Evolutionary conservation across 257 asterid genomes (phyloP).

Genomic region (Fraxinus pennsylvanica): DNA sequence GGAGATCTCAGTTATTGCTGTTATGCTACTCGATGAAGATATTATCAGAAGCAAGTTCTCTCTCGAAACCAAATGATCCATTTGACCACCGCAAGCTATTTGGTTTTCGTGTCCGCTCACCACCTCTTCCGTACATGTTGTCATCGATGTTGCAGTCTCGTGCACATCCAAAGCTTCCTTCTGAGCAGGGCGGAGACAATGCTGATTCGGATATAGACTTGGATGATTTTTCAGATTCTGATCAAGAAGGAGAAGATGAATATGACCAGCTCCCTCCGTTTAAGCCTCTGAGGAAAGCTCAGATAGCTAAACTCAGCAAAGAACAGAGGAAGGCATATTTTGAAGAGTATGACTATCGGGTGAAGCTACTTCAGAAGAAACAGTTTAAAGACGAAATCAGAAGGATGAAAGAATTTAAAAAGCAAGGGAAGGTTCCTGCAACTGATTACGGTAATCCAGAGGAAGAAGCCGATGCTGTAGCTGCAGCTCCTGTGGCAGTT

Average conservation of each 20-base stretch:
- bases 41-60: constrained; percentile 67
- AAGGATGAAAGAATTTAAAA: constrained; percentile 72
- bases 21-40: constrained; percentile 85
- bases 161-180: constrained; percentile 81
- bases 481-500: constrained; percentile 90
- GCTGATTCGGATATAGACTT: constrained; percentile 85
- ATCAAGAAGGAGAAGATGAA: constrained; percentile 85
- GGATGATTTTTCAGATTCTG: constrained; percentile 80
- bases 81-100: constrained; percentile 77
- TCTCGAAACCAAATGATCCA: constrained; percentile 74
- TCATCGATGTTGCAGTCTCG: constrained; percentile 95
- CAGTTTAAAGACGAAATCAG: constrained; percentile 85
- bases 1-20: constrained; percentile 89
- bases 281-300: constrained; percentile 76
- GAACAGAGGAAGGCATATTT: constrained; percentile 88
- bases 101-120: constrained; percentile 75
- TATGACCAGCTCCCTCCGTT: constrained; percentile 96
- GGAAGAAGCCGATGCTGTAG: constrained; percentile 77
- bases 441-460: constrained; percentile 48
- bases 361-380: constrained; percentile 92
- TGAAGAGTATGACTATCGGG: constrained; percentile 91
- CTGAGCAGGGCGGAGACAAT: constrained; percentile 74
- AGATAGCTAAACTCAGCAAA: constrained; percentile 62
- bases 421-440: constrained; percentile 52
- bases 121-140: constrained; percentile 92